phyloP scores from a whole-genome alignment of 2,329 filamentous ascomycete genomes.

The Furcasterigmium furcatum region DNA sequence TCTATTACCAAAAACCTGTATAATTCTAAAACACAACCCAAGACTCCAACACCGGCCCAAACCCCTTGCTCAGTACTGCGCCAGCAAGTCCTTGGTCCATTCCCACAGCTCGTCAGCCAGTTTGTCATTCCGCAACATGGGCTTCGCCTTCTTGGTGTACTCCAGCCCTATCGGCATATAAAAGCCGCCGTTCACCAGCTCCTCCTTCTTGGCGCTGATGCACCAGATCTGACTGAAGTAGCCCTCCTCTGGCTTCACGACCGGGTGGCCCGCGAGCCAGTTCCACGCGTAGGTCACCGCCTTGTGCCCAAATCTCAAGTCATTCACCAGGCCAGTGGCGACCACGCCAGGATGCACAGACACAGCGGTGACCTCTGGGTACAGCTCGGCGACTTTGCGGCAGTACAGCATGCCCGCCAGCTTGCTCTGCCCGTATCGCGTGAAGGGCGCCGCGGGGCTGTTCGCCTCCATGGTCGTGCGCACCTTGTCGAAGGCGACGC shows the following conservation, averaged over 20 bases:
- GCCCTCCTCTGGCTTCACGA: slow-evolving; percentile 22
- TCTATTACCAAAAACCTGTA: too few species aligned
- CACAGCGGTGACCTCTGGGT: slow-evolving; percentile 20
- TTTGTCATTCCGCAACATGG: too few species aligned
- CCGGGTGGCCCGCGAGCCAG: slow-evolving; percentile 5
- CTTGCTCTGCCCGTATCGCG: slow-evolving; percentile 27
- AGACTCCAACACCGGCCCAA: too few species aligned
- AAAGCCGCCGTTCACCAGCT: too few species aligned
- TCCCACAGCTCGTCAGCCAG: too few species aligned
- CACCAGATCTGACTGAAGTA: slow-evolving; percentile 26
- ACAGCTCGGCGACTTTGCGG: slow-evolving; percentile 20
- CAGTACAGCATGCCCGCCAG: slow-evolving; percentile 27
- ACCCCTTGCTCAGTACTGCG: too few species aligned
- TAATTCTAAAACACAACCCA: too few species aligned
- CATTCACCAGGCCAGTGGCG: slow-evolving; percentile 19
- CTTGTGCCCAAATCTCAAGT: slow-evolving; percentile 17
- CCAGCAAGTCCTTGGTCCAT: too few species aligned
- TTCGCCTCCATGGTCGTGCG: background rate
- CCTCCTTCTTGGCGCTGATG: too few species aligned
- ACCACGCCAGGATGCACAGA: slow-evolving; percentile 25
- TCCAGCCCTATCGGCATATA: too few species aligned
- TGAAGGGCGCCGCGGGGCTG: background rate
- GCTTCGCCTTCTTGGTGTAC: too few species aligned
- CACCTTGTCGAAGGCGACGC: slow-evolving; percentile 5
- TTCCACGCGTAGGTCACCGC: slow-evolving; percentile 19